Evolutionary conservation across 257 asterid species (phyloP).

Genomic region (Primulina huaijiensis): DNA sequence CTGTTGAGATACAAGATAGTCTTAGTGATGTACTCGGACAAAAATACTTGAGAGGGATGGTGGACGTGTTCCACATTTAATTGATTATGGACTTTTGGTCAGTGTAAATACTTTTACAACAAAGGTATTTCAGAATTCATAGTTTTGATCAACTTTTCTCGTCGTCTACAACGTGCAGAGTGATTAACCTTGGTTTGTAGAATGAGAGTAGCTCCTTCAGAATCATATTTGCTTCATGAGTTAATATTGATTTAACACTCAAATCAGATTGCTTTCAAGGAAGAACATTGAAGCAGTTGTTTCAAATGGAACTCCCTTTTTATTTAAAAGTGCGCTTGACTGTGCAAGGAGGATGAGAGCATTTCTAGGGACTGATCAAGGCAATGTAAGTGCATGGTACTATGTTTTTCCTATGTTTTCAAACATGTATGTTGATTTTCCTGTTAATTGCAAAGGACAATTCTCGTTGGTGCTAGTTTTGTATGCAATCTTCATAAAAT

Average conservation of each 20-base stretch:
- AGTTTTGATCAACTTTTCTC: not conserved
- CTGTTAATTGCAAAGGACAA: not conserved
- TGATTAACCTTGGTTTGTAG: not conserved
- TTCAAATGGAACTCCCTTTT: constrained; percentile 81
- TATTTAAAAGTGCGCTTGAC: constrained; percentile 78
- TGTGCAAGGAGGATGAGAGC: constrained; percentile 71
- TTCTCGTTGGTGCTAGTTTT: not conserved
- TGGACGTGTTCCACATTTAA: not conserved
- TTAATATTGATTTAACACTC: constrained; percentile 14
- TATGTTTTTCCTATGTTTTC: constrained; percentile 1
- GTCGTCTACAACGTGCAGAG: not conserved
- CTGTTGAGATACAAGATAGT: not conserved
- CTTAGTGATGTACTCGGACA: not conserved
- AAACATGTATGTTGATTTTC: not conserved
- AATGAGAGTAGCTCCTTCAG: constrained; percentile 1
- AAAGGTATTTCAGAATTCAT: not conserved
- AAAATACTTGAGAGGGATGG: not conserved
- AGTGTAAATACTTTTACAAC: not conserved
- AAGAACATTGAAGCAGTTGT: constrained; percentile 73
- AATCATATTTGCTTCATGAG: constrained; percentile 7
- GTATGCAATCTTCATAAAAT: not conserved
- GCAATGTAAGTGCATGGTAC: constrained; percentile 43
- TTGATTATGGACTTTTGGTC: constrained; percentile 10
- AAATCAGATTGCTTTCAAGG: constrained; percentile 63
- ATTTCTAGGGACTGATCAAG: constrained; percentile 61